Percentiles rank a stretch among this genome's conserved stretches.
Conservation (phyloP, 139 green algal species). For the Chlamydomonas incerta region DNA sequence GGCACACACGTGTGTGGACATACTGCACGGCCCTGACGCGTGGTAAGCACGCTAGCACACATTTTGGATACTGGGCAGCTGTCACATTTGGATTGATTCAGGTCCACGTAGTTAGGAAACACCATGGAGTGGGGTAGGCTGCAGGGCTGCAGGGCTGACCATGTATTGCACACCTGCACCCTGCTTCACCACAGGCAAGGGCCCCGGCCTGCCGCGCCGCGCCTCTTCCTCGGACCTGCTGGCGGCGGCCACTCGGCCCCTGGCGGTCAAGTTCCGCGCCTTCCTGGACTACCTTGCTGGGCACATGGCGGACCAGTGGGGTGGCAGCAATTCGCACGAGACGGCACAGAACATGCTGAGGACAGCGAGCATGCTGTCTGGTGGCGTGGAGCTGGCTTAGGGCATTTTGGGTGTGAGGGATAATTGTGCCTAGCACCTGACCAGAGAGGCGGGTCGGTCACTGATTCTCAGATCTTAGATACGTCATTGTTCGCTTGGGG, state of each 20-base stretch:
- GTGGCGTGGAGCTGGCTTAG: slow-evolving; percentile 45
- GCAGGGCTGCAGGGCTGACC: too few relatives aligned
- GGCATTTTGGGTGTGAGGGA: too few relatives aligned
- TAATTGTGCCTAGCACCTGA: too few relatives aligned
- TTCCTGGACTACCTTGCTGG: slow-evolving; percentile 56
- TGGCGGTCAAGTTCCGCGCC: slow-evolving; percentile 52
- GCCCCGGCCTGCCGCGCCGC: neutral
- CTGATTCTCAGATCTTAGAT: too few relatives aligned
- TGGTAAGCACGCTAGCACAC: too few relatives aligned
- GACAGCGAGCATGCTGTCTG: slow-evolving; percentile 35
- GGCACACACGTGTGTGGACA: slow-evolving; percentile 14
- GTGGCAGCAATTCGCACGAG: slow-evolving; percentile 40
- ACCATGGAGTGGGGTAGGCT: too few relatives aligned
- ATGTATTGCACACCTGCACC: too few relatives aligned
- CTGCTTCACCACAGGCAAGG: neutral
- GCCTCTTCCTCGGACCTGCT: neutral
- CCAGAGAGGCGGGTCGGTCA: too few relatives aligned
- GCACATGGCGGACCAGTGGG: slow-evolving; percentile 35
- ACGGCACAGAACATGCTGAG: slow-evolving; percentile 44
- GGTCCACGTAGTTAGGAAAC: too few relatives aligned
- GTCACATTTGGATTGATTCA: too few relatives aligned
- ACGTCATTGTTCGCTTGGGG: too few relatives aligned
- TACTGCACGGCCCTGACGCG: slow-evolving; percentile 19
- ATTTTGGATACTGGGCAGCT: too few relatives aligned
- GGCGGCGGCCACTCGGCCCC: slow-evolving; percentile 15